Base-by-base conservation (phyloP, 345 rosid genomes). In the Linum usitatissimum region DNA sequence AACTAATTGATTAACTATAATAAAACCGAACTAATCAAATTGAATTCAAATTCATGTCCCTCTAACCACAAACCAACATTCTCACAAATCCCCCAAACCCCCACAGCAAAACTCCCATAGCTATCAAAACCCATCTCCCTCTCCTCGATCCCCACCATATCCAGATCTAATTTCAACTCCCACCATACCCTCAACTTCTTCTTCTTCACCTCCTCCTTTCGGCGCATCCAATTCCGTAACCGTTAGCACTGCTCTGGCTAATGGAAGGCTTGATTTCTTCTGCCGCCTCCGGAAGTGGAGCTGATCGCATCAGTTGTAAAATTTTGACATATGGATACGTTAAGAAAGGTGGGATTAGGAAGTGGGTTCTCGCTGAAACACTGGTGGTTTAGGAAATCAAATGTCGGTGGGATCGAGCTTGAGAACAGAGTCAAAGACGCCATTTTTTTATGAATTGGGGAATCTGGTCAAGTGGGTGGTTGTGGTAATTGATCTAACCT, bases 141-240 rank as follows among this genome's bases (percentile, higher is more conserved):
- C n/a, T n/a, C n/a, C n/a, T n/a, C n/a, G n/a, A n/a, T n/a, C n/a
- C n/a, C n/a, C n/a, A n/a, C n/a, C n/a, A n/a, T n/a, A n/a, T n/a
- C n/a, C n/a, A n/a, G n/a, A n/a, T n/a, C n/a, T n/a, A n/a, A n/a
- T n/a, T n/a, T n/a, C n/a, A n/a, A n/a, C n/a, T n/a, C n/a, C n/a
- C n/a, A n/a, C n/a, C n/a, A n/a, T n/a, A 93, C 56, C 75, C 78
- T 77, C 64, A 80, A 53, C 68, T 84, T 86, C 82, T 72, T n/a
- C n/a, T n/a, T 84, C 71, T 71, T 57, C 63, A 68, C 79, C 13
- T 19, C 17, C 5, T 34, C 9, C 23, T 40, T 34, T 63, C 28
- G 18, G 23, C 13, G 3, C 28, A 4, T 34, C 57, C 59, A 3
- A 19, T 34, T 54, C 49, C 51, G 64, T n/a, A n/a, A n/a, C 65